A percentile compares a stretch with the other conserved stretches of the same genome.
Conservation (phyloP, 1,284 basidiomycete species). For the Ceratorhiza oryzae-sativae region DNA sequence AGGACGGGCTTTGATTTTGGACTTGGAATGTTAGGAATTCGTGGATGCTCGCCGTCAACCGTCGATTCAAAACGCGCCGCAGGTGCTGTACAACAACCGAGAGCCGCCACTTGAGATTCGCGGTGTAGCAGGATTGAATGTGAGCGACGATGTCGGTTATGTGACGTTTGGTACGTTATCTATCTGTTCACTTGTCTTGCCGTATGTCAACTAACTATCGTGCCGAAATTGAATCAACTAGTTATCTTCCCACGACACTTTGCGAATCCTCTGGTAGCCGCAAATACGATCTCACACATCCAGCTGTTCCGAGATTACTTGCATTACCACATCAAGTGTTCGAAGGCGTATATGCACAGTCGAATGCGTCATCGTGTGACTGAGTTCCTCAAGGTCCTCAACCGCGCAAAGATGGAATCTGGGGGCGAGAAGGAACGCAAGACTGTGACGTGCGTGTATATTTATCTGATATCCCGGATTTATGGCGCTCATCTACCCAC, state of each 20-base stretch:
- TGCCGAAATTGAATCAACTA: conserved; percentile 43
- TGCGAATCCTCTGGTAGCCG: conserved; percentile 71
- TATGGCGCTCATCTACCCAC: conserved; percentile 5
- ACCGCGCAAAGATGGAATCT: conserved; percentile 96
- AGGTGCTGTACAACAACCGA: conserved; percentile 96
- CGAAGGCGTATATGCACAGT: conserved; percentile 99
- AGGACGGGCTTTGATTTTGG: not conserved
- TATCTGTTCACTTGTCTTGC: not conserved
- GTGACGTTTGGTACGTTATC: conserved; percentile 79
- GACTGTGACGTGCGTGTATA: conserved; percentile 75
- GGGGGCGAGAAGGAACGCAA: conserved; percentile 80
- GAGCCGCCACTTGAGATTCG: conserved; percentile 97
- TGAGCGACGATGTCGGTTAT: conserved; percentile 93
- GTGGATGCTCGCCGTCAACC: conserved; percentile 95
- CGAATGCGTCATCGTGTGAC: conserved; percentile 94
- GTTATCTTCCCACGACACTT: conserved; percentile 98
- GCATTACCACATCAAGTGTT: conserved; percentile 99
- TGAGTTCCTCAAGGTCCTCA: conserved; percentile 97
- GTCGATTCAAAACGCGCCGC: conserved; percentile 94
- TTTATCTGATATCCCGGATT: not conserved
- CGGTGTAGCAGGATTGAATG: conserved; percentile 79
- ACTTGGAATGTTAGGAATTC: conserved; percentile 78
- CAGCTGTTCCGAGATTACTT: conserved; percentile 98
- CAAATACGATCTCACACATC: conserved; percentile 92
- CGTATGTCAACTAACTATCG: not conserved